These are phyloP conservation scores for Raddia distichophylla DNA, from an alignment of 176 grass and related monocot species.

Conservation along the genomic window DNA sequence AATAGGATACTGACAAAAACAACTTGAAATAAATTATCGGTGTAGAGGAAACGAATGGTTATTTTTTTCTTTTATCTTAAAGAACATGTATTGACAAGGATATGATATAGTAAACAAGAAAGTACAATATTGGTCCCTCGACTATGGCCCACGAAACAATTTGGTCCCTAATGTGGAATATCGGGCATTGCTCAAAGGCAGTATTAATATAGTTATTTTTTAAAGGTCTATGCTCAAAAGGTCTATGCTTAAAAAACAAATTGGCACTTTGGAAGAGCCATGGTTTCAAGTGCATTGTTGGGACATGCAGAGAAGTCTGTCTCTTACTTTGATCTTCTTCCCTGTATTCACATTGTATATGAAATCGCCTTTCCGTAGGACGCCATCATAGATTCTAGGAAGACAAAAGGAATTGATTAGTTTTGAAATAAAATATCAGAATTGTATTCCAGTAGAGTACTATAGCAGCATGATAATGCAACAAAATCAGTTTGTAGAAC, in stretches of 20 bases:
- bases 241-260: neutral
- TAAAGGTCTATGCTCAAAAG: neutral
- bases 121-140: too few species aligned
- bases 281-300: conserved; percentile 22
- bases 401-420: conserved; percentile 40
- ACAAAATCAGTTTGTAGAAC: conserved; percentile 17
- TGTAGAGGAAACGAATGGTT: too few species aligned
- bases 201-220: neutral
- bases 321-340: conserved; percentile 91
- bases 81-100: too few species aligned
- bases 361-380: conserved; percentile 91
- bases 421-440: conserved; percentile 21
- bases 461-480: conserved; percentile 28
- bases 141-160: too few species aligned
- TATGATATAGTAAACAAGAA: too few species aligned
- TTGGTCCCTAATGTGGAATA: too few species aligned
- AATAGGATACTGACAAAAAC: too few species aligned
- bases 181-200: too few species aligned
- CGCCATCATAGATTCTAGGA: conserved; percentile 91
- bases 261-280: neutral
- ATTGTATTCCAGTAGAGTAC: conserved; percentile 15
- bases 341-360: conserved; percentile 97
- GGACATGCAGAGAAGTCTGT: conserved; percentile 19
- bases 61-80: too few species aligned
- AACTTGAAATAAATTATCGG: too few species aligned